These are phyloP conservation scores for Fraxinus quadrangulata DNA, from an alignment of 257 asterid species.

Conservation along the genomic window DNA sequence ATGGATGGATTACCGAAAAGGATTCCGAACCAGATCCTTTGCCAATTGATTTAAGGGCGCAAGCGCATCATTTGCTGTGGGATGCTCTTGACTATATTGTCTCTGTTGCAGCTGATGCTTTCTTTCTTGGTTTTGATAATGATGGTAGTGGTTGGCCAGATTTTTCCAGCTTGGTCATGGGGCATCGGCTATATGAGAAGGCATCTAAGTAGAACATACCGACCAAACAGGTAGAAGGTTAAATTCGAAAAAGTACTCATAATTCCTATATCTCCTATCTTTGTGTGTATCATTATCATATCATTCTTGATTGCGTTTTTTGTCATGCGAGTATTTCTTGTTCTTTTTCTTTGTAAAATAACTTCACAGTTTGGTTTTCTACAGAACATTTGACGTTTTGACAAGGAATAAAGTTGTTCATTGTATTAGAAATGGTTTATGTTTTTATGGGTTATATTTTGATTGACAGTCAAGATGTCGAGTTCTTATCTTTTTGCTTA, in stretches of 20 bases:
- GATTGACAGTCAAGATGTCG: background rate
- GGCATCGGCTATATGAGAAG: constrained; percentile 78
- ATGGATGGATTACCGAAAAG: constrained; percentile 90
- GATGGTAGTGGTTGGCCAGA: constrained; percentile 92
- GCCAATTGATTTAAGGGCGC: constrained; percentile 70
- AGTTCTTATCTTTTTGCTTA: background rate
- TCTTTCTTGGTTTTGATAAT: constrained; percentile 87
- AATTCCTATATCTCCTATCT: background rate
- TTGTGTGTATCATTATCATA: background rate
- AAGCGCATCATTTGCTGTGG: constrained; percentile 92
- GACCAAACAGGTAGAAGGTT: constrained; percentile 76
- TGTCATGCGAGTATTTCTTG: background rate
- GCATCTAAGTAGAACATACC: constrained; percentile 78
- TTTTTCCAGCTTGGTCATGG: constrained; percentile 89
- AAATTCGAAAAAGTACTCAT: background rate
- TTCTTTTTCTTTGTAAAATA: constrained; percentile 12
- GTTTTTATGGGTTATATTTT: too few species aligned
- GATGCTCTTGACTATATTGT: constrained; percentile 94
- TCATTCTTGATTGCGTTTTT: background rate
- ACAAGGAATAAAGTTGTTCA: background rate
- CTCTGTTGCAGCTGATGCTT: constrained; percentile 88
- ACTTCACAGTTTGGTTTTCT: too few species aligned
- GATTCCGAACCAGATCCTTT: constrained; percentile 82
- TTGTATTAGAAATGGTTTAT: background rate
- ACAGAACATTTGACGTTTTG: constrained; percentile 12